These are phyloP conservation scores for Solanum neorickii DNA, from an alignment of 257 asterid species.

Conservation along the genomic window DNA sequence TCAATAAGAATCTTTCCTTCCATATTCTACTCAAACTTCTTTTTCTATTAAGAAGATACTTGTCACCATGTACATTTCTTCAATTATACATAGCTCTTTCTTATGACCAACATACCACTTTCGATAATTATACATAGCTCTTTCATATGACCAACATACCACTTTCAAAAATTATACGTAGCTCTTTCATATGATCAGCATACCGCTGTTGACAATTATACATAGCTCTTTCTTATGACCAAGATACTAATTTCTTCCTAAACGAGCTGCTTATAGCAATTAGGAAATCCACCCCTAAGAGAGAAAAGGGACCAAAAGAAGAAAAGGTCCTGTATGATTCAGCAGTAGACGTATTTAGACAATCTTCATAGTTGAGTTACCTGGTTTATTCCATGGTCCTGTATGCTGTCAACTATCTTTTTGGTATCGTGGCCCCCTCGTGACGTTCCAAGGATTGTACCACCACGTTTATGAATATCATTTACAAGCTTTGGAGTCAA, in stretches of 20 bases:
- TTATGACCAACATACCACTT: neutral
- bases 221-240: neutral
- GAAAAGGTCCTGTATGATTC: neutral
- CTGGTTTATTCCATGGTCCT: constrained; percentile 97
- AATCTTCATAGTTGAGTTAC: constrained; percentile 21
- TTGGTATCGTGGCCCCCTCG: constrained; percentile 96
- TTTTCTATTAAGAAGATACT: neutral
- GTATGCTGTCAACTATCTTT: constrained; percentile 93
- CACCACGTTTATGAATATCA: constrained; percentile 97
- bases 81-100: neutral
- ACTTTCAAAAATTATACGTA: neutral
- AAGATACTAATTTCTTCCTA: neutral
- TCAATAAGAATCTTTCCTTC: neutral
- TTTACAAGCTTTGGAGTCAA: constrained; percentile 77
- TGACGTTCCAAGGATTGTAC: constrained; percentile 87
- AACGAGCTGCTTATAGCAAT: neutral
- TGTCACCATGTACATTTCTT: neutral
- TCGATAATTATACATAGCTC: neutral
- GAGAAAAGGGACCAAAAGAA: neutral
- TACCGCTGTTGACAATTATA: neutral
- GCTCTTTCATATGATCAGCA: neutral
- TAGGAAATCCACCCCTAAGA: neutral
- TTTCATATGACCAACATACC: neutral
- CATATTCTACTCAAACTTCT: neutral
- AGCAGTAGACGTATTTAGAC: neutral